phyloP scores from a whole-genome alignment of 495 filamentous ascomycete species.

The Aspergillus steynii region DNA sequence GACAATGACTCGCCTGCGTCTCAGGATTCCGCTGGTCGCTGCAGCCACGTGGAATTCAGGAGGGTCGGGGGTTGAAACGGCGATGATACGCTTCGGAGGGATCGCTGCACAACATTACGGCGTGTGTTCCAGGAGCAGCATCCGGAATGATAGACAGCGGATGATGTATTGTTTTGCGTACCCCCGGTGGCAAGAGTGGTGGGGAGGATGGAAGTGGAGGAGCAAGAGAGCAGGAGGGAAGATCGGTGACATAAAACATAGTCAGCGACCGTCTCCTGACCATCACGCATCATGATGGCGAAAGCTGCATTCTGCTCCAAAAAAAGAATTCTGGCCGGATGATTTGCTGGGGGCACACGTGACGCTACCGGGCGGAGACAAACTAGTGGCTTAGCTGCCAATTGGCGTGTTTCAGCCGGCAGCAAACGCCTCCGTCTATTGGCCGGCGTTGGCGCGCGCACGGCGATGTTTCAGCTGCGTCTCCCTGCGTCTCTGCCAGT shows the following conservation, averaged over 20 bases:
- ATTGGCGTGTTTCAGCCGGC: slow-evolving; percentile 21
- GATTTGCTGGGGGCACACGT: slow-evolving; percentile 5
- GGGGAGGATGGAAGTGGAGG: not conserved
- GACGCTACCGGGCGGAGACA: not conserved
- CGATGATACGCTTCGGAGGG: not conserved
- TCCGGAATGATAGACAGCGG: not conserved
- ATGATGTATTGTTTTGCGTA: not conserved
- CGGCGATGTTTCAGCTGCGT: slow-evolving; percentile 22
- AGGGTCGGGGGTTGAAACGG: slow-evolving; percentile 11
- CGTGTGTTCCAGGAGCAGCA: too few species aligned
- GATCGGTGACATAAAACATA: not conserved
- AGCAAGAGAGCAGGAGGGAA: not conserved
- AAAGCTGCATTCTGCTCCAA: too few species aligned
- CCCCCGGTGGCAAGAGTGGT: slow-evolving; percentile 3
- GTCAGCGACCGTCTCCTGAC: not conserved
- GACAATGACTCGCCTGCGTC: not conserved
- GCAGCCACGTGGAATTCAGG: slow-evolving; percentile 17
- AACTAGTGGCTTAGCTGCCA: slow-evolving; percentile 13
- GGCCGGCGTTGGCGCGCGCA: slow-evolving; percentile 20
- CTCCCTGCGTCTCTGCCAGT: not conserved
- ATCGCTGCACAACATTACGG: not conserved
- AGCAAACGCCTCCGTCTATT: slow-evolving; percentile 13
- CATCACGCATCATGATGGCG: too few species aligned
- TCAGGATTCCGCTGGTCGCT: slow-evolving; percentile 13
- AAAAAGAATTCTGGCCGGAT: too few species aligned